Conservation (phyloP, 805 yeast genomes). For the Pichia manshurica region DNA sequence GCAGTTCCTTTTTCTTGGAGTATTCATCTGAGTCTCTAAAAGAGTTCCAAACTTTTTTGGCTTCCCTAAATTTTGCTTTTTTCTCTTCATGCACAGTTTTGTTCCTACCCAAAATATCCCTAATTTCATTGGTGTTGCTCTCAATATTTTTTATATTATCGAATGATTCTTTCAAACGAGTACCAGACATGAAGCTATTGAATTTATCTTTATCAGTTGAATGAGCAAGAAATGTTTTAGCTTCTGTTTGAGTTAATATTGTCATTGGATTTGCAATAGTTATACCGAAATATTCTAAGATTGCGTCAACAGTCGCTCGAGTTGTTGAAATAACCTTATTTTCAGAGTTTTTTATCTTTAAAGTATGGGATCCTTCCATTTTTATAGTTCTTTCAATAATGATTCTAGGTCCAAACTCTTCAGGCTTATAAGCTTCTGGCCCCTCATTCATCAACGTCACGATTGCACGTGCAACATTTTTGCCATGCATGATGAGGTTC, state of each 20-base stretch:
- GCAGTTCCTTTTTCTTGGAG: slow-evolving; percentile 32
- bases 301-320: slow-evolving; percentile 58
- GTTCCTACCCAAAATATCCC: slow-evolving; percentile 35
- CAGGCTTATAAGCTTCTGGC: slow-evolving; percentile 57
- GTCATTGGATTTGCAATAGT: slow-evolving; percentile 89
- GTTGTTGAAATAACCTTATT: slow-evolving; percentile 54
- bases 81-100: slow-evolving; percentile 27
- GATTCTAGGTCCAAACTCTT: slow-evolving; percentile 61
- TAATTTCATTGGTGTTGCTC: slow-evolving; percentile 35
- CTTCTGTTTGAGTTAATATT: slow-evolving; percentile 88
- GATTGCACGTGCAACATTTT: slow-evolving; percentile 57
- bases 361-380: slow-evolving; percentile 46
- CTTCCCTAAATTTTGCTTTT: slow-evolving; percentile 37
- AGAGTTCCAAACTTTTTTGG: slow-evolving; percentile 35
- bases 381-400: slow-evolving; percentile 62
- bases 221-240: slow-evolving; percentile 79
- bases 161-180: slow-evolving; percentile 62
- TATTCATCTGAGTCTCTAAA: slow-evolving; percentile 38
- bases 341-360: slow-evolving; percentile 46
- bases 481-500: slow-evolving; percentile 72
- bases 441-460: slow-evolving; percentile 64
- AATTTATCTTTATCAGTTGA: slow-evolving; percentile 70
- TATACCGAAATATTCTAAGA: slow-evolving; percentile 65
- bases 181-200: slow-evolving; percentile 73
- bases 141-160: slow-evolving; percentile 43